A percentile compares a stretch with the other conserved stretches of the same genome.
Evolutionary conservation across 2,329 filamentous ascomycete species (phyloP).

Genomic region (Aspergillus arachidicola): DNA sequence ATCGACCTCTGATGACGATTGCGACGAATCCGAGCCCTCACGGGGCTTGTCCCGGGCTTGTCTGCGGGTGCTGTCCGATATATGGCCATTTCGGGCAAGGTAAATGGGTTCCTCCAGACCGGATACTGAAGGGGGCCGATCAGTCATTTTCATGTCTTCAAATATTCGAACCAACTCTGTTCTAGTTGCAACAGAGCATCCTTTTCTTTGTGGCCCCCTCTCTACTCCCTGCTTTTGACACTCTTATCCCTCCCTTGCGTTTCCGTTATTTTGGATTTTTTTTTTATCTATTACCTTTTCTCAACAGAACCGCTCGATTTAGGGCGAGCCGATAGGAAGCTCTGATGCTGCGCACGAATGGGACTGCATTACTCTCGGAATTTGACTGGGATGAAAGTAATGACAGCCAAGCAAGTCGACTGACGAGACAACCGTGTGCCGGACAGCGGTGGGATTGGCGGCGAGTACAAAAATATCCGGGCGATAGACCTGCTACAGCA

Average conservation of each 20-base stretch:
- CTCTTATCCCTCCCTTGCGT: background rate
- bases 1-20: constrained; percentile 26
- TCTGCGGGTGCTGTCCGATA: constrained; percentile 23
- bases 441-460: constrained; percentile 26
- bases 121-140: constrained; percentile 31
- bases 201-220: constrained; percentile 20
- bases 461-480: constrained; percentile 10
- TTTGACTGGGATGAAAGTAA: constrained; percentile 20
- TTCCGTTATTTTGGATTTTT: background rate
- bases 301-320: constrained; percentile 17
- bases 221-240: constrained; percentile 10
- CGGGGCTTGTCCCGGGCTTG: constrained; percentile 22
- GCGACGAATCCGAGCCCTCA: constrained; percentile 24
- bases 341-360: constrained; percentile 29
- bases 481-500: constrained; percentile 37
- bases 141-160: constrained; percentile 36
- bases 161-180: constrained; percentile 26
- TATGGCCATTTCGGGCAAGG: constrained; percentile 28
- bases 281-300: constrained; percentile 1
- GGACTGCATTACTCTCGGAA: constrained; percentile 36
- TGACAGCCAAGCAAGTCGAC: constrained; percentile 18
- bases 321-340: constrained; percentile 28
- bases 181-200: constrained; percentile 32
- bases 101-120: constrained; percentile 34
- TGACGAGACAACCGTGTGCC: constrained; percentile 28